Evolutionary conservation across 1,284 basidiomycete genomes (phyloP).

Genomic region (Vanrija humicola): DNA sequence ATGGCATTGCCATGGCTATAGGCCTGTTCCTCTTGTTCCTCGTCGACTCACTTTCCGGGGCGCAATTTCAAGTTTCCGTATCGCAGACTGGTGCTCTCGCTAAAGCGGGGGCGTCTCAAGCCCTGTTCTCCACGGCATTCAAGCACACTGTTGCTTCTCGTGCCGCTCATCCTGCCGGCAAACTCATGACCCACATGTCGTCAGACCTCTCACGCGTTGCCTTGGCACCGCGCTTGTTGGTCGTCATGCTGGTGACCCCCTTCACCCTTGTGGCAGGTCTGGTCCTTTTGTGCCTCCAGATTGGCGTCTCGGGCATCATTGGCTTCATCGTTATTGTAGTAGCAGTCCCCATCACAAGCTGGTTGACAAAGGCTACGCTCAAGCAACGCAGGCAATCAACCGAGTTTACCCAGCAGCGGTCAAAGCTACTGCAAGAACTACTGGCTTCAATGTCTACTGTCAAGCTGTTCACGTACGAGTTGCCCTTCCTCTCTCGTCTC

Average conservation of each 20-base stretch:
- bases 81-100: too few species aligned
- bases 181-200: too few species aligned
- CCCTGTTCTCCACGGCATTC: too few species aligned
- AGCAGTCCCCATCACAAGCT: slow-evolving; percentile 62
- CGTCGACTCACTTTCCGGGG: too few species aligned
- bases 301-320: slow-evolving; percentile 66
- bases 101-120: too few species aligned
- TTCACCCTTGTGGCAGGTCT: slow-evolving; percentile 36
- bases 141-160: too few species aligned
- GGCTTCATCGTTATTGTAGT: slow-evolving; percentile 66
- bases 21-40: too few species aligned
- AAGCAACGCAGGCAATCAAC: slow-evolving; percentile 56
- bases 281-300: slow-evolving; percentile 42
- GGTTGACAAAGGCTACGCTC: slow-evolving; percentile 55
- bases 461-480: slow-evolving; percentile 66
- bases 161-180: too few species aligned
- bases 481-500: slow-evolving; percentile 59
- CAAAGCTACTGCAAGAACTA: slow-evolving; percentile 70
- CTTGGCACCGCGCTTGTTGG: too few species aligned
- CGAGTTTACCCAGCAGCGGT: slow-evolving; percentile 69
- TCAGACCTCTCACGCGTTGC: too few species aligned
- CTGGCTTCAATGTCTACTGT: slow-evolving; percentile 64
- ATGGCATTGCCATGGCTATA: too few species aligned
- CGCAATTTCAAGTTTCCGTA: too few species aligned
- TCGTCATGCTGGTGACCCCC: background rate